Evolutionary conservation across 768 basidiomycete genomes (phyloP), one percentile per base, ranked within the genome.

Genomic region (Pisolithus tinctorius): DNA sequence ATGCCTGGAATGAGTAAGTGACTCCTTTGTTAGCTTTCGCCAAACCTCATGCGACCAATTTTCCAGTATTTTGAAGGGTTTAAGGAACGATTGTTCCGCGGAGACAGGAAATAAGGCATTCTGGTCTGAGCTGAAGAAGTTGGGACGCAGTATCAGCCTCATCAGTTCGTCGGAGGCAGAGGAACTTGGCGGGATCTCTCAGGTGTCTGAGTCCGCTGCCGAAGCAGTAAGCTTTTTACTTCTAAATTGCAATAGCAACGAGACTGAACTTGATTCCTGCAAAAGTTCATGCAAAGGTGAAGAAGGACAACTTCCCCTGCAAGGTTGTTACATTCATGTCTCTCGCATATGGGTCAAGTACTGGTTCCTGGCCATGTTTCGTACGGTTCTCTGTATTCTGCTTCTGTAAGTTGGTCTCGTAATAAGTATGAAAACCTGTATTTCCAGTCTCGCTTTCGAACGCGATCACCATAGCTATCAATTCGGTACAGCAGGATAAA

Each of bases 1-100:
- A 86, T 42, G 79, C 78, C 30, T 93, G 89, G 89, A 92, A 93
- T 67, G 68, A 61, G 84, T 86, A 56, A 57, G 79, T 72, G 26
- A 25, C 11, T 10, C 14, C 36, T 43, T 13, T 20, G 17, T 48
- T 27, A 29, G 39, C n/a, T 27, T 47, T 9, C 13, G 20, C 2
- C 14, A 4, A 37, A 34, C 11, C 34, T 34, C 55, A 14, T 23
- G 42, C 48, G 27, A 38, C 43, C 46, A 48, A 34, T 34, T 14
- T 43, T 30, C 5, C 47, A 90, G 88, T 14, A 88, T 89, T 61
- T 54, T 91, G 43, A 66, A 61, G 13, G 72, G 80, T 20, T 67
- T 92, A 17, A 83, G 80, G 58, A 61, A 73, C 11, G 76, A 72
- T 11, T 90, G 87, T 57, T 50, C 71, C 2, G 60, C 69, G 5